Evolutionary conservation across 139 green algal genomes (phyloP), one percentile per base, ranked within the genome.

Genomic region (Tetratostichococcus sp.): DNA sequence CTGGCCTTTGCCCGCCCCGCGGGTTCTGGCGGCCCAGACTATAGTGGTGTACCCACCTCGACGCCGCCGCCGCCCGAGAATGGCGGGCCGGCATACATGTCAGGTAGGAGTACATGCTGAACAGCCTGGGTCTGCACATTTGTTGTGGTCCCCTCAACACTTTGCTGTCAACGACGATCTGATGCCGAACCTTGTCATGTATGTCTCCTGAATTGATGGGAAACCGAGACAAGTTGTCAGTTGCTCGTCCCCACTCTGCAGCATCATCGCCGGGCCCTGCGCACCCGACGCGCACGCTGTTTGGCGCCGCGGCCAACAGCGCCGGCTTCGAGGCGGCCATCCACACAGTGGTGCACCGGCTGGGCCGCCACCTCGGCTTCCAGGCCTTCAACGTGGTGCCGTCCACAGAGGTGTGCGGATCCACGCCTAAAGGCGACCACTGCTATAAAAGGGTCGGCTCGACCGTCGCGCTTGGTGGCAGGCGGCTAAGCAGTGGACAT

Each of bases 341-440:
- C 30, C 78, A 85, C 68, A 78, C 74, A 68, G 81, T 84, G 17
- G 79, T 90, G 39, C 88, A 84, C 72, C 73, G 80, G 1, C 43
- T 91, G 34, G 88, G 88, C 3, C 83, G 89, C 35, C 80, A 88
- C 71, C 91, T 93, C 80, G 85, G 86, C 35, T 93, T 93, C 79
- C 89, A 93, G 79, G 87, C 89, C 11, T 93, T 91, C 83, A 93
- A 93, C 79, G 33, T 83, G 28, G 86, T 88, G 66, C 84, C 87
- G 8, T 71, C 68, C 32, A 91, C 88, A 0, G 11, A 58, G 23
- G 73, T 74, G n/a, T 43, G 31, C 50, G 30, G 17, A 26, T 50
- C 19, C 4, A 17, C 50, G 50, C 26, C 50, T 17, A 50, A 6
- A 21, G 39, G 39, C 8, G 8, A 50, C 11, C 39, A 21, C 39